Evolutionary conservation across 176 grass and related monocot species (phyloP), one percentile per base, ranked within the genome.

Genomic region (Musa beccarii): DNA sequence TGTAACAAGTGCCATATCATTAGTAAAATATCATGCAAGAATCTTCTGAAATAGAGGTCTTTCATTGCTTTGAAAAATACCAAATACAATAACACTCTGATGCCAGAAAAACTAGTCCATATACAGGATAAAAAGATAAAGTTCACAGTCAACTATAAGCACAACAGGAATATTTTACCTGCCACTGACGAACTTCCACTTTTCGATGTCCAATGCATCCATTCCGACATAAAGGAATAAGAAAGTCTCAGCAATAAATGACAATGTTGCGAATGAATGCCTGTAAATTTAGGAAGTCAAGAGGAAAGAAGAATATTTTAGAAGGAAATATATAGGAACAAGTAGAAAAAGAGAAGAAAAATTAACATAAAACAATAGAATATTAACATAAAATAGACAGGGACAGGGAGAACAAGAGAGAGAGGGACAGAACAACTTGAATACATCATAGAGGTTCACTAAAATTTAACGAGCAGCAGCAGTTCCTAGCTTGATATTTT

Each of bases 141-240:
- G 34, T 43, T 43, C 34, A 43, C 34, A 43, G 34, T 43, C 34
- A 43, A 43, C 34, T 43, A 43, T 6, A 43, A 6, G 66, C 24
- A 68, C 3, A 14, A 49, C 16, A 69, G 13, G 16, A 49, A 69
- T 49, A 28, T 49, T 53, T 2, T 71, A 99, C 96, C 96, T 92
- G 81, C 92, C 85, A 84, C 88, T 95, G 29, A 86, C 86, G 63
- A 95, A 84, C 21, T 84, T 89, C 96, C 96, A 99, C 76, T 95
- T 99, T 78, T 99, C 96, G 8, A 99, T 95, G 63, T 99, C 96
- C 21, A 99, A 83, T 34, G 96, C 91, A 88, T 99, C 96, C 85
- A 93, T 99, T 21, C 96, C 96, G 72, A 99, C 96, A 89, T 99
- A 99, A 21, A 95, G 88, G 73, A 99, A 99, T 51, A 99, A 84